These are phyloP conservation scores for Acer campestre DNA, from an alignment of 345 rosid genomes.

Conservation along the genomic window DNA sequence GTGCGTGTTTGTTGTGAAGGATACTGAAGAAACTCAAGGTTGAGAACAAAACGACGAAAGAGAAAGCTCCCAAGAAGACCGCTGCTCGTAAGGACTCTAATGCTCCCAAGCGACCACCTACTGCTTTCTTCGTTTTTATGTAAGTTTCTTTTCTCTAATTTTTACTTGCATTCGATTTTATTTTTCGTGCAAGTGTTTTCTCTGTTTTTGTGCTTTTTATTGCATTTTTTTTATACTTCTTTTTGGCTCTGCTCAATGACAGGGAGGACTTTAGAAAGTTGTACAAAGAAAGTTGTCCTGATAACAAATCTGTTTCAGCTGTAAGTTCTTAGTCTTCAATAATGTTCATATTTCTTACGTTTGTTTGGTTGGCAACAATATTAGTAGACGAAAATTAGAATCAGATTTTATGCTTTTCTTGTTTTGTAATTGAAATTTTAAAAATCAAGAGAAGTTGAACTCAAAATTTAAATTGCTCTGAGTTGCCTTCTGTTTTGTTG, in stretches of 20 bases:
- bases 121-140: constrained; percentile 37
- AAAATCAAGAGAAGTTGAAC: background rate
- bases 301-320: constrained; percentile 32
- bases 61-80: constrained; percentile 25
- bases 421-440: background rate
- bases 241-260: constrained; percentile 3
- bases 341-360: background rate
- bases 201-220: background rate
- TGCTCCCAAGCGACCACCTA: constrained; percentile 36
- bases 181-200: background rate
- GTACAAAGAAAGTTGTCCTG: constrained; percentile 35
- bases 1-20: constrained; percentile 18
- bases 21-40: constrained; percentile 23
- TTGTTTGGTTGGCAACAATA: constrained; percentile 13
- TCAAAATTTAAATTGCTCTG: background rate
- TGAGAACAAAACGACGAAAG: background rate
- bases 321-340: constrained; percentile 10
- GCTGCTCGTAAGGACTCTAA: constrained; percentile 28
- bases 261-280: constrained; percentile 40
- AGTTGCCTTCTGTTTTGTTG: background rate
- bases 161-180: background rate
- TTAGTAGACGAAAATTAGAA: background rate
- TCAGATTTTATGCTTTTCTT: background rate
- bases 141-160: background rate
- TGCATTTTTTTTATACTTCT: background rate